Evolutionary conservation across 1,284 basidiomycete genomes (phyloP), one percentile per base, ranked within the genome.

Genomic region (Ceratobasidium sp.): DNA sequence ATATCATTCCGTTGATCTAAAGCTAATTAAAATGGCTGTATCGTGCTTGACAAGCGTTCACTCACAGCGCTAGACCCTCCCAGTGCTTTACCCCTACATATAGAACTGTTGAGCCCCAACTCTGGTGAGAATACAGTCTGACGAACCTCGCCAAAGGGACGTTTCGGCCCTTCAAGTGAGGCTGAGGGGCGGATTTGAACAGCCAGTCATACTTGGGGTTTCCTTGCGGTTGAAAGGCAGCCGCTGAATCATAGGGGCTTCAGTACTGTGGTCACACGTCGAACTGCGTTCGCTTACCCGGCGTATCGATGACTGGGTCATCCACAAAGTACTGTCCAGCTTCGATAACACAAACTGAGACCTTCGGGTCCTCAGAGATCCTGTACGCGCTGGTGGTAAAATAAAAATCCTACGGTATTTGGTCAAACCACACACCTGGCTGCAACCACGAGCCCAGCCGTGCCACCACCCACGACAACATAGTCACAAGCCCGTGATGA

Each of bases 171-270:
- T 67, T 67, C 27, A 55, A 27, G 42, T 45, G n/a, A 13, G 52
- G 45, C 50, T 73, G 73, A 20, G 70, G 68, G 5, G 45, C 52
- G 13, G 74, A 71, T 31, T 56, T 34, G 49, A 70, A 72, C 34
- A 70, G 31, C 73, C 73, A 75, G 62, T 74, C 73, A 47, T 74
- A 75, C n/a, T 54, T 64, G 7, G 72, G 64, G 43, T 74, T 68
- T 10, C 72, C 70, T 7, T 70, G 53, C 4, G 1, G 50, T 40
- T n/a, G 42, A 67, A 8, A 49, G 27, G 20, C 45, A 15, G 8
- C 69, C 73, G 40, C 68, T 69, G 42, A 71, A 49, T 40, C 35
- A 72, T 70, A 29, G 35, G 2, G 52, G 15, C 15, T 47, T 20
- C 7, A 22, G 10, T 15, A 12, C 45, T 47, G 32, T 12, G 29